A percentile compares a stretch with the other conserved stretches of the same genome.
These are phyloP conservation scores for Galium porrigens DNA, from an alignment of 305 asterid species.

Conservation along the genomic window DNA sequence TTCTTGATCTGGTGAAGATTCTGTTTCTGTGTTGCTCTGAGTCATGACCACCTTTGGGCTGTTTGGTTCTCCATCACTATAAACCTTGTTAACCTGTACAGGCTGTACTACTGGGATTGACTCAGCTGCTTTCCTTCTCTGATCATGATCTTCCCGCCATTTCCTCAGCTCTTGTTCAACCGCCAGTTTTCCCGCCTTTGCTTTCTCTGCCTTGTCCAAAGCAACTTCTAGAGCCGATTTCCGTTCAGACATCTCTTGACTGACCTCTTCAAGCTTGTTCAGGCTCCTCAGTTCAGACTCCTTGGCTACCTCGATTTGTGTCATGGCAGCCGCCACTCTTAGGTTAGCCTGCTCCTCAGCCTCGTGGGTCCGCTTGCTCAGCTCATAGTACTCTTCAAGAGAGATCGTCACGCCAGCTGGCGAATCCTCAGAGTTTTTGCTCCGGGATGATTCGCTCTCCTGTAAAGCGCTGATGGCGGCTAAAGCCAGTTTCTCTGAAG, in stretches of 20 bases:
- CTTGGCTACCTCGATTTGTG: slow-evolving; percentile 62
- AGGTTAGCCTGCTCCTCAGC: slow-evolving; percentile 74
- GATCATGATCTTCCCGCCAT: slow-evolving; percentile 68
- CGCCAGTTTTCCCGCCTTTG: slow-evolving; percentile 56
- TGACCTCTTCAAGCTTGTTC: slow-evolving; percentile 52
- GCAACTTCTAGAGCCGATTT: slow-evolving; percentile 48
- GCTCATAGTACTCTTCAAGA: slow-evolving; percentile 62
- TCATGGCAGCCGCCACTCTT: slow-evolving; percentile 43
- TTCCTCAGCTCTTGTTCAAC: slow-evolving; percentile 64
- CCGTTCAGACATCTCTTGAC: slow-evolving; percentile 27
- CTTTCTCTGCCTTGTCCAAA: slow-evolving; percentile 45
- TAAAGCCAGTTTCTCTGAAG: slow-evolving; percentile 64
- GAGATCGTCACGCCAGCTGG: slow-evolving; percentile 45
- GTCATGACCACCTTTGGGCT: slow-evolving; percentile 28
- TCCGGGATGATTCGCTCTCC: slow-evolving; percentile 46
- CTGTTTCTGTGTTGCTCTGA: slow-evolving; percentile 31
- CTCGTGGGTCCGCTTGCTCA: slow-evolving; percentile 71
- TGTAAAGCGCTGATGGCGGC: slow-evolving; percentile 61
- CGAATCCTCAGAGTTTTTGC: slow-evolving; percentile 27
- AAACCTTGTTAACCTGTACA: slow-evolving; percentile 22
- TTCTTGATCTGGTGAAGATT: slow-evolving; percentile 39
- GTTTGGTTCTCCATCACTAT: slow-evolving; percentile 21
- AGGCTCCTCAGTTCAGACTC: slow-evolving; percentile 46
- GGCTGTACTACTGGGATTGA: slow-evolving; percentile 16
- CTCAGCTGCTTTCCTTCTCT: slow-evolving; percentile 36